Conservation (phyloP, 306 rosid genomes). For the Inga leiocalycina region DNA sequence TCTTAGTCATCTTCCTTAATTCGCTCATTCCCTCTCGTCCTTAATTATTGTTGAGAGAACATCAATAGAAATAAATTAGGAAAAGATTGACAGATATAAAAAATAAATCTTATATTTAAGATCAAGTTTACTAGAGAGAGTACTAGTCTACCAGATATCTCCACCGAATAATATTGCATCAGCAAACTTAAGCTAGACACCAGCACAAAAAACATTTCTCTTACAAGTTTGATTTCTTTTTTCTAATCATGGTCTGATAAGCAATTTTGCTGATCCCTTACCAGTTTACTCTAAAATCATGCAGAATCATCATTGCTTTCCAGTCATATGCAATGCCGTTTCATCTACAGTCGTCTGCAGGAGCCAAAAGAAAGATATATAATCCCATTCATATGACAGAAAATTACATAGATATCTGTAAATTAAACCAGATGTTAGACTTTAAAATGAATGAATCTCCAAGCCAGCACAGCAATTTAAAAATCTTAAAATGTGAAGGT, state of each 20-base stretch:
- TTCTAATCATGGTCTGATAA: background rate
- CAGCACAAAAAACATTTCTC: background rate
- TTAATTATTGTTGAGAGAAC: too few species aligned
- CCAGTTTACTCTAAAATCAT: too few species aligned
- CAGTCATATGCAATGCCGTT: background rate
- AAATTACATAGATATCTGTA: background rate
- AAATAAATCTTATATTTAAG: too few species aligned
- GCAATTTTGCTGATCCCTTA: background rate
- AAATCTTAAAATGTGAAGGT: conserved; percentile 26
- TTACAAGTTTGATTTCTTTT: background rate
- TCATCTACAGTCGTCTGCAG: background rate
- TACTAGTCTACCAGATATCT: background rate
- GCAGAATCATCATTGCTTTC: background rate
- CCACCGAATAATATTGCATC: background rate
- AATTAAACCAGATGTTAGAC: conserved; percentile 1
- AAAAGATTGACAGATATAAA: too few species aligned
- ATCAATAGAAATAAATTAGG: too few species aligned
- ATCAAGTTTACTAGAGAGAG: too few species aligned
- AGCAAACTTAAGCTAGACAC: background rate
- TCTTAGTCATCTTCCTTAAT: too few species aligned
- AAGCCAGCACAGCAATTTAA: conserved; percentile 3
- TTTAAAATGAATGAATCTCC: background rate
- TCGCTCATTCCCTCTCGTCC: too few species aligned
- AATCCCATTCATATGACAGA: background rate
- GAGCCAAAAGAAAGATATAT: too few species aligned